Evolutionary conservation across 2,329 filamentous ascomycete species (phyloP).

Genomic region (Aspergillus pseudoglaucus): DNA sequence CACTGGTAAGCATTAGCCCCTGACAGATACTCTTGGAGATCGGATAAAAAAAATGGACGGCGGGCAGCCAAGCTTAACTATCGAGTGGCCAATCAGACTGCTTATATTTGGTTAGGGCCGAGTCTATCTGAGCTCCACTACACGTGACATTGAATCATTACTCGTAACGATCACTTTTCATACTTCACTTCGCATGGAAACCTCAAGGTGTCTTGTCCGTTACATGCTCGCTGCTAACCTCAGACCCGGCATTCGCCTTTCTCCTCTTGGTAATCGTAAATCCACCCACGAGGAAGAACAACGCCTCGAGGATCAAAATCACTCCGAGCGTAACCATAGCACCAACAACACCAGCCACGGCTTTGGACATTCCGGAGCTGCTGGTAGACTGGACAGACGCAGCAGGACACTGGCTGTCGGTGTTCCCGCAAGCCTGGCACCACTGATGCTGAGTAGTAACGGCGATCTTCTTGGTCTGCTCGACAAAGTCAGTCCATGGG

Average conservation of each 20-base stretch:
- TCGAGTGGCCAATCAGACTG: no score
- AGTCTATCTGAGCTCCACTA: no score
- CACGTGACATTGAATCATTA: background rate
- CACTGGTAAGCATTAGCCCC: background rate
- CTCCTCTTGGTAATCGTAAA: conserved; percentile 54
- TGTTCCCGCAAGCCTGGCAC: conserved; percentile 71
- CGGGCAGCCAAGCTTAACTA: no score
- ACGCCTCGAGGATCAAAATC: conserved; percentile 50
- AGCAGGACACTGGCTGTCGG: conserved; percentile 58
- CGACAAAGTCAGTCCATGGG: conserved; percentile 63
- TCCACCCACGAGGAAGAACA: conserved; percentile 51
- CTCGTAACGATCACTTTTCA: background rate
- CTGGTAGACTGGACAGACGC: conserved; percentile 27
- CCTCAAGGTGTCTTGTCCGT: background rate
- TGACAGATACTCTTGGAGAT: background rate
- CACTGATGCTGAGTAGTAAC: conserved; percentile 60
- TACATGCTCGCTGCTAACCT: background rate
- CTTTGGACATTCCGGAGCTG: conserved; percentile 51
- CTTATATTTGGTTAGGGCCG: no score
- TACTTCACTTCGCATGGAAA: background rate
- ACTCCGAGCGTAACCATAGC: conserved; percentile 63
- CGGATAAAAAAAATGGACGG: no score
- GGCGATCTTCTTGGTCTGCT: conserved; percentile 59
- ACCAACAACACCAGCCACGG: conserved; percentile 75
- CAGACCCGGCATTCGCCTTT: conserved; percentile 1